Conservation (phyloP, 208 protist genomes). For the Acanthamoeba divionensis region DNA sequence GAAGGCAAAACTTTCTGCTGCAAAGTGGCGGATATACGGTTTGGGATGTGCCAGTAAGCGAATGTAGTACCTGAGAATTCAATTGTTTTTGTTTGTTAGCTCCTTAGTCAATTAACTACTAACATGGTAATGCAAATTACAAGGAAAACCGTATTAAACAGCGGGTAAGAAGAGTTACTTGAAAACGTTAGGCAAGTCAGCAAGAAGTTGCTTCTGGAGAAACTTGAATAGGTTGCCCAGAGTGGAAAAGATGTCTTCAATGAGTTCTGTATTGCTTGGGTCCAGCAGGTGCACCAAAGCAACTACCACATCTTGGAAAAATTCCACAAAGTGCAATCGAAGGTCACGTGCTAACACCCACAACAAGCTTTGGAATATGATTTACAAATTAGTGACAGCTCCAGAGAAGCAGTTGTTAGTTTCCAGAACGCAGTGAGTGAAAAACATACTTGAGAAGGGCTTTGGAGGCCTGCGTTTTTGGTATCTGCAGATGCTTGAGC, state of each 20-base stretch:
- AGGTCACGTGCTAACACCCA: conserved; percentile 45
- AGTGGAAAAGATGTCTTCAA: conserved; percentile 50
- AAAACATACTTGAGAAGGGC: background rate
- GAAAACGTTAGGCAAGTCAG: conserved; percentile 33
- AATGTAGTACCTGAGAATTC: background rate
- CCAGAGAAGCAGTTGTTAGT: background rate
- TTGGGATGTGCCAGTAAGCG: background rate
- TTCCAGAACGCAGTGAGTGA: background rate
- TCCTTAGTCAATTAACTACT: too few species aligned
- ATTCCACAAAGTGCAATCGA: background rate
- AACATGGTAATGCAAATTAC: too few species aligned
- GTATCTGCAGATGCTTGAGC: background rate
- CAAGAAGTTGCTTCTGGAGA: conserved; percentile 47
- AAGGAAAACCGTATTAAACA: background rate
- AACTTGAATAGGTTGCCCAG: conserved; percentile 52
- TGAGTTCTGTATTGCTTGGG: background rate
- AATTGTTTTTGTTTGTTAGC: too few species aligned
- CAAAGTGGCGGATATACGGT: conserved; percentile 8
- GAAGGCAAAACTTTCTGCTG: conserved; percentile 53
- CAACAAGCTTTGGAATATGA: too few species aligned
- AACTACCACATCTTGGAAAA: conserved; percentile 44
- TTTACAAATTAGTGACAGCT: background rate
- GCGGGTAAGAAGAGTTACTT: background rate
- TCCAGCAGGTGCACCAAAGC: conserved; percentile 2
- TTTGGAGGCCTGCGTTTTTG: background rate